Base-by-base conservation (phyloP, 371 early-diverging fungal species). In the Mortierella sp. region DNA sequence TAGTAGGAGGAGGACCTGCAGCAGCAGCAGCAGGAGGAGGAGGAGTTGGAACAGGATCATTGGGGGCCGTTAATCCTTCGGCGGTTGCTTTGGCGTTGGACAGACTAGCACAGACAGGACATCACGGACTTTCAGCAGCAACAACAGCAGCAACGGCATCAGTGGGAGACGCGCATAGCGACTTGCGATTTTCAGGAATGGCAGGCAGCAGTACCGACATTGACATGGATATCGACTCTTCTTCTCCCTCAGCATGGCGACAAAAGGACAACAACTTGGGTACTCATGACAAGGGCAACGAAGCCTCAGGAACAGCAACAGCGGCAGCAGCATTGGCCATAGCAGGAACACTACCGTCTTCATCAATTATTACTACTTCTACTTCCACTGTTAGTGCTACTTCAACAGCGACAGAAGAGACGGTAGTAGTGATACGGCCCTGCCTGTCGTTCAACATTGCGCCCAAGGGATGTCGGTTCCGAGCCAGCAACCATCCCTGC, bases 361-460 rank as follows among this genome's bases (percentile, higher is more conserved):
- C 63, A 28, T 28, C 63, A 38, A 5, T 38, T 38, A 38, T 38
- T 38, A 5, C 42, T 38, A 5, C 42, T 5, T 38, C 42, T 38
- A 3, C 42, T 38, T 14, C 26, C 31, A 14, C 42, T 5, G 38
- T 34, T 1, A 5, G 3, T 6, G 19, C 24, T 38, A 42, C n/a
- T n/a, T n/a, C 68, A 2, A 34, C 47, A 2, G 60, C 31, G 0
- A 70, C 58, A 38, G 72, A 65, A 19, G 54, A 72, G 13, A 54
- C 76, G 0, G 68, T 83, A 47, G 71, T 84, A 50, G 34, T 84
- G 68, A 77, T 76, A 55, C 55, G 87, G 54, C 87, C 87, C 2
- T 86, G 87, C 47, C 63, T 86, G 47, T 86, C 87, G 38, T 82
- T 70, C 68, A 86, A 86, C 78, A 80, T 86, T 63, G 87, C 87